Base-by-base conservation (phyloP, 306 rosid species). In the Trifolium dubium region DNA sequence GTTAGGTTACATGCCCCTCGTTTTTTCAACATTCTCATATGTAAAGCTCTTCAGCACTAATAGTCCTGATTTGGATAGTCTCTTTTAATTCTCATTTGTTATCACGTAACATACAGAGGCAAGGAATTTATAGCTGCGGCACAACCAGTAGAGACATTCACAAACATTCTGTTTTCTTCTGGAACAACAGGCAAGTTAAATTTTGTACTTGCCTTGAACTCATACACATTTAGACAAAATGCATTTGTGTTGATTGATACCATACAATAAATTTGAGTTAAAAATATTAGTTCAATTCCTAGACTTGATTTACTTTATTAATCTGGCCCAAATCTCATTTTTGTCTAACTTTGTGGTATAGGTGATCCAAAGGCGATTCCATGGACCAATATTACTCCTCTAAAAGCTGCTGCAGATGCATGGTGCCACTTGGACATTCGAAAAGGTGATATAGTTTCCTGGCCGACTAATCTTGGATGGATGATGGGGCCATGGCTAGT, bases 391-490 rank as follows among this genome's bases (percentile, higher is more conserved):
- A 79, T 79, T 32, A 80, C 98, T 75, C 94, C 98, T 82, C 76
- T 91, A 55, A 94, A 91, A 87, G 95, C 97, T 82, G 95, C 98
- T 80, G 90, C 95, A 51, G 97, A 91, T 80, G 97, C 97, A 75
- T 94, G 97, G 98, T 91, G 94, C 84, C 92, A 94, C 83, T 64
- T 82, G 87, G 97, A 91, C 79, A 67, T 94, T 72, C 92, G 71
- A 65, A 87, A 72, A 87, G 96, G 97, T 54, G 98, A 94, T 74
- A 51, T 89, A 30, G 90, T 94, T 40, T 85, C 83, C 77, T 94
- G 97, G 98, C 98, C 98, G 63, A 94, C 97, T 75, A 94, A 94
- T 86, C 96, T 94, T 70, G 98, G 98, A 74, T 91, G 98, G 98
- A 94, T 94, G 98, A 94, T 94, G 98, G 97, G 98, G 59, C 98